These are phyloP conservation scores for Isatis tinctoria DNA, from an alignment of 345 rosid species.

Conservation along the genomic window DNA sequence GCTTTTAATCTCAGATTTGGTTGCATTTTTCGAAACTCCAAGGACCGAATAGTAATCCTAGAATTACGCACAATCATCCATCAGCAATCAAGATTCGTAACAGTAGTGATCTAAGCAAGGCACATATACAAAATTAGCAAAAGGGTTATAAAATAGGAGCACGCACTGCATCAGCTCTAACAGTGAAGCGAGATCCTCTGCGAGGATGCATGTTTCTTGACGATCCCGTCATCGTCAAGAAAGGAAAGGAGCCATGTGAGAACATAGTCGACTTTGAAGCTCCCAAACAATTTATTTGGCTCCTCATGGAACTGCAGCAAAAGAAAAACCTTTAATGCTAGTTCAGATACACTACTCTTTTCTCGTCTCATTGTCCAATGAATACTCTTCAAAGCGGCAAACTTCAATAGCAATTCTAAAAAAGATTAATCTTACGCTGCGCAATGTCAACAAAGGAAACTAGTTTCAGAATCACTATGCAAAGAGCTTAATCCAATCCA, in stretches of 20 bases:
- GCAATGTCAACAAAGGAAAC: not conserved
- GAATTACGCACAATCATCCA: not conserved
- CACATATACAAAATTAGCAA: not conserved
- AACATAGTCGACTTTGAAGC: conserved; percentile 64
- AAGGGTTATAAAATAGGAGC: not conserved
- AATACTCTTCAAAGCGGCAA: not conserved
- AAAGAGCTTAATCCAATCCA: not conserved
- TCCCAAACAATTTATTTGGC: conserved; percentile 45
- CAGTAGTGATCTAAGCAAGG: not conserved
- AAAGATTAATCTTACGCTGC: not conserved
- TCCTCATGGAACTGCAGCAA: conserved; percentile 41
- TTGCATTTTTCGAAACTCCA: conserved; percentile 87
- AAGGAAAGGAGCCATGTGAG: conserved; percentile 48
- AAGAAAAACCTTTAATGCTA: not conserved
- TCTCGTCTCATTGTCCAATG: not conserved
- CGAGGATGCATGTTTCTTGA: conserved; percentile 42
- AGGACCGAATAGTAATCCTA: conserved; percentile 92
- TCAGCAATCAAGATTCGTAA: not conserved
- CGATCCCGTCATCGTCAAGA: conserved; percentile 38
- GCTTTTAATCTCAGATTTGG: conserved; percentile 89
- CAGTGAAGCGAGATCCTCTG: conserved; percentile 58
- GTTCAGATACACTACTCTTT: not conserved
- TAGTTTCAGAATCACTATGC: not conserved
- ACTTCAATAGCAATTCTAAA: not conserved
- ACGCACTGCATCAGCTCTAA: conserved; percentile 85